These are phyloP conservation scores for Apiospora koreana DNA, from an alignment of 2,329 filamentous ascomycete genomes.

Conservation along the genomic window DNA sequence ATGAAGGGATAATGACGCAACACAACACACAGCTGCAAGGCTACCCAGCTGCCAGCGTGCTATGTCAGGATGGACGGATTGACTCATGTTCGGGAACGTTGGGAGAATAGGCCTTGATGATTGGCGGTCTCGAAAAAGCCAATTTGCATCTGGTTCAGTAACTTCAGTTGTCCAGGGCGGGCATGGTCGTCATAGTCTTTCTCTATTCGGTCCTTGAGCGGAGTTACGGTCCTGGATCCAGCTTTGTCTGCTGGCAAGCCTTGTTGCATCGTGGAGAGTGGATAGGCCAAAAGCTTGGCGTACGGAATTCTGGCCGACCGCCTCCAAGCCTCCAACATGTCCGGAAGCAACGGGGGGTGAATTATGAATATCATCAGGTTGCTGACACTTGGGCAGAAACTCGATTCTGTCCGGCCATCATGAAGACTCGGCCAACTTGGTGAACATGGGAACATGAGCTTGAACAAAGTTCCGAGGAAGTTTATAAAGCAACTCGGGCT, in stretches of 20 bases:
- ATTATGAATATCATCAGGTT: not conserved
- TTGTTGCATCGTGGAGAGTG: constrained; percentile 5
- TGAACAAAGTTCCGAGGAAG: not conserved
- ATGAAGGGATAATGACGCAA: not conserved
- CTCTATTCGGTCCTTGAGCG: constrained; percentile 9
- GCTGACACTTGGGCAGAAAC: not conserved
- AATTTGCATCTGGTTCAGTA: not conserved
- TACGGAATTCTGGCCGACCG: constrained; percentile 11
- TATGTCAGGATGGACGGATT: no score
- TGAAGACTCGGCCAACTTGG: not conserved
- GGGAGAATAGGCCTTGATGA: not conserved
- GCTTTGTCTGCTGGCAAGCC: constrained; percentile 7
- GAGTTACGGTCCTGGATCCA: constrained; percentile 6
- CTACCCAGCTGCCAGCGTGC: not conserved
- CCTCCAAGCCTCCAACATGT: not conserved
- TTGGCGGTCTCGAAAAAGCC: not conserved
- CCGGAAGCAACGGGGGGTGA: not conserved
- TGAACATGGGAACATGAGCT: not conserved
- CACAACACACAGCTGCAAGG: not conserved
- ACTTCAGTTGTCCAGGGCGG: not conserved
- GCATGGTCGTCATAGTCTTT: not conserved
- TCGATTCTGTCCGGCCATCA: not conserved
- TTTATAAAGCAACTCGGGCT: not conserved
- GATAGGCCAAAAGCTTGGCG: not conserved
- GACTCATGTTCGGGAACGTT: constrained; percentile 6